A percentile compares a stretch with the other conserved stretches of the same genome.
These are phyloP conservation scores for Diaporthe caulivora DNA, from an alignment of 2,329 filamentous ascomycete species.

Conservation along the genomic window DNA sequence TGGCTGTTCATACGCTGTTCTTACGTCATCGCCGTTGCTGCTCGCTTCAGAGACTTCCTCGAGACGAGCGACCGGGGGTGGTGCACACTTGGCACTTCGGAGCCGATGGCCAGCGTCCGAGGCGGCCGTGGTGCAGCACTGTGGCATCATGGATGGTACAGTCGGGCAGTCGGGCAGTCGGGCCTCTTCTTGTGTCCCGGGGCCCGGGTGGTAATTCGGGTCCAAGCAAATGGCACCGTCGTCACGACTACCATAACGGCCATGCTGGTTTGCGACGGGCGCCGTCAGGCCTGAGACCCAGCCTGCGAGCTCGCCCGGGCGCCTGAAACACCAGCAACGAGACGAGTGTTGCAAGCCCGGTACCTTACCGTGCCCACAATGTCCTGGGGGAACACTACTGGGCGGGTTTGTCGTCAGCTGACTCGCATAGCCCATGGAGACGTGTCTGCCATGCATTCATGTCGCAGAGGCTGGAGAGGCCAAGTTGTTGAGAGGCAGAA, in stretches of 20 bases:
- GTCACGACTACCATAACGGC: background rate
- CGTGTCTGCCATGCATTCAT: conserved; percentile 14
- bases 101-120: conserved; percentile 28
- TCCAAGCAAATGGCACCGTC: background rate
- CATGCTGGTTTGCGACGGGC: background rate
- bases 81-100: conserved; percentile 12
- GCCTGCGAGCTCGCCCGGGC: background rate
- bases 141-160: too few relatives aligned
- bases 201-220: background rate
- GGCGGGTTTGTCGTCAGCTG: background rate
- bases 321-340: conserved; percentile 21
- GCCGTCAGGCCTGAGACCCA: background rate
- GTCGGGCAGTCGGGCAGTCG: background rate
- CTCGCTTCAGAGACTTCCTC: conserved; percentile 18
- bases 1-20: conserved; percentile 14
- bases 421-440: conserved; percentile 11
- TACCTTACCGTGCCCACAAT: background rate
- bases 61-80: background rate
- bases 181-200: background rate
- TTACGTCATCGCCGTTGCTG: background rate
- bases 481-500: conserved; percentile 13
- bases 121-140: background rate
- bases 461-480: conserved; percentile 10
- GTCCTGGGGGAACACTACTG: background rate
- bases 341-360: conserved; percentile 20